Evolutionary conservation across 2,329 filamentous ascomycete genomes (phyloP).

Genomic region (Phaeomoniella chlamydospora): DNA sequence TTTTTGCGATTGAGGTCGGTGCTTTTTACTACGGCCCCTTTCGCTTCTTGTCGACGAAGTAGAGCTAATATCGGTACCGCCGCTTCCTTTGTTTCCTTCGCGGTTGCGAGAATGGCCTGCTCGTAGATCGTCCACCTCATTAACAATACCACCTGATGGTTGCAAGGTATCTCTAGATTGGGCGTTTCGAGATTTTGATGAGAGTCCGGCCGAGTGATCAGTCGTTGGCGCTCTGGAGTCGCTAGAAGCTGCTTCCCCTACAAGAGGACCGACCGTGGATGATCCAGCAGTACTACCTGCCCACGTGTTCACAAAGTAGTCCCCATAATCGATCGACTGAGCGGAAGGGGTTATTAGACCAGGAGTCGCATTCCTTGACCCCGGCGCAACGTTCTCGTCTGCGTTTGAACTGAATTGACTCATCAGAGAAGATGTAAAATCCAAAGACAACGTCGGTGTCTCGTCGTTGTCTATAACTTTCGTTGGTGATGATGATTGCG

Average conservation of each 20-base stretch:
- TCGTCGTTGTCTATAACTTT: background rate
- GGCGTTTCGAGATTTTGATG: conserved; percentile 4
- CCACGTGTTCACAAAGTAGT: conserved; percentile 5
- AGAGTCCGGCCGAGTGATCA: conserved; percentile 2
- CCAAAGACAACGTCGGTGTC: background rate
- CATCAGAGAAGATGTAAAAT: background rate
- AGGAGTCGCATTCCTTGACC: conserved; percentile 3
- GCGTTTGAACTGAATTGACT: background rate
- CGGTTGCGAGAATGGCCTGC: conserved; percentile 6
- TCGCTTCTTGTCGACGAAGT: conserved; percentile 12
- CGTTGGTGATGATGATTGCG: conserved; percentile 7
- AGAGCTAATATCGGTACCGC: conserved; percentile 13
- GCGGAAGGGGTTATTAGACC: conserved; percentile 1
- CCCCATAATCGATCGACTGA: conserved; percentile 3
- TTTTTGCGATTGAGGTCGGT: conserved; percentile 59
- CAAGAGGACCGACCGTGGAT: conserved; percentile 11
- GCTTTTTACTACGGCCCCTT: conserved; percentile 16
- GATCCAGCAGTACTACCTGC: background rate
- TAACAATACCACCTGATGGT: conserved; percentile 2
- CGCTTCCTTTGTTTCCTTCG: conserved; percentile 8
- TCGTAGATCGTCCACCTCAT: conserved; percentile 5
- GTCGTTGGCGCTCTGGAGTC: conserved; percentile 3
- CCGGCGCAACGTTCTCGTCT: background rate
- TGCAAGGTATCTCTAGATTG: conserved; percentile 11
- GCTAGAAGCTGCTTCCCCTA: conserved; percentile 11